Conservation (phyloP, 805 yeast species). For the Barnettozyma vustinii region DNA sequence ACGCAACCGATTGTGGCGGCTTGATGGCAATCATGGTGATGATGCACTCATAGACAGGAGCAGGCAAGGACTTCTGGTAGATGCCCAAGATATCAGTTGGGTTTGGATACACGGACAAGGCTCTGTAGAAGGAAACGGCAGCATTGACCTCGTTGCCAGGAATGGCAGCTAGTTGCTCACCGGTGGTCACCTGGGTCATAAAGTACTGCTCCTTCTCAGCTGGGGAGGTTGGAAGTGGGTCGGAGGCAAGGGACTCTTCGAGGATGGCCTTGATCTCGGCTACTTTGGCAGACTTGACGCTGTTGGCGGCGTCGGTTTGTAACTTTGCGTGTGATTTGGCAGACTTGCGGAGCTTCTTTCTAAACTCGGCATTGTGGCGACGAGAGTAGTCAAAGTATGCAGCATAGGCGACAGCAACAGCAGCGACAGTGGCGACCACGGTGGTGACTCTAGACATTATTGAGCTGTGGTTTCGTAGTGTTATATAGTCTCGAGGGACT, state of each 20-base stretch:
- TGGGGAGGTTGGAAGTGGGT: constrained; percentile 72
- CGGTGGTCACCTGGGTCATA: constrained; percentile 75
- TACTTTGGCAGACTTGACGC: constrained; percentile 55
- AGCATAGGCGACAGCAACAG: constrained; percentile 66
- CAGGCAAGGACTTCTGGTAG: constrained; percentile 85
- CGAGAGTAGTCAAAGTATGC: constrained; percentile 89
- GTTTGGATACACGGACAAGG: constrained; percentile 86
- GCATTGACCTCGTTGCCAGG: constrained; percentile 73
- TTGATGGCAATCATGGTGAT: constrained; percentile 85
- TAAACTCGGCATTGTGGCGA: constrained; percentile 76
- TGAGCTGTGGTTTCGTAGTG: background rate
- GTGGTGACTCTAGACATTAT: constrained; percentile 27
- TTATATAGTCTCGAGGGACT: background rate
- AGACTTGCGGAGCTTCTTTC: constrained; percentile 64
- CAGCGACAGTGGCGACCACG: constrained; percentile 32
- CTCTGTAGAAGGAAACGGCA: constrained; percentile 90
- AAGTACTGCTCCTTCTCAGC: constrained; percentile 71
- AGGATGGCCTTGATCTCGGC: constrained; percentile 58
- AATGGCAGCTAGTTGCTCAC: constrained; percentile 70
- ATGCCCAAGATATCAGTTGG: constrained; percentile 88
- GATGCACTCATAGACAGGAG: constrained; percentile 73
- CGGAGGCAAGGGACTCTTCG: constrained; percentile 54
- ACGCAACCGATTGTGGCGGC: constrained; percentile 78
- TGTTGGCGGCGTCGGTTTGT: constrained; percentile 48
- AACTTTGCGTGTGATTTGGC: constrained; percentile 56